A percentile compares a stretch with the other conserved stretches of the same genome.
These are phyloP conservation scores for Mycena galopus DNA, from an alignment of 768 basidiomycete species.

Conservation along the genomic window DNA sequence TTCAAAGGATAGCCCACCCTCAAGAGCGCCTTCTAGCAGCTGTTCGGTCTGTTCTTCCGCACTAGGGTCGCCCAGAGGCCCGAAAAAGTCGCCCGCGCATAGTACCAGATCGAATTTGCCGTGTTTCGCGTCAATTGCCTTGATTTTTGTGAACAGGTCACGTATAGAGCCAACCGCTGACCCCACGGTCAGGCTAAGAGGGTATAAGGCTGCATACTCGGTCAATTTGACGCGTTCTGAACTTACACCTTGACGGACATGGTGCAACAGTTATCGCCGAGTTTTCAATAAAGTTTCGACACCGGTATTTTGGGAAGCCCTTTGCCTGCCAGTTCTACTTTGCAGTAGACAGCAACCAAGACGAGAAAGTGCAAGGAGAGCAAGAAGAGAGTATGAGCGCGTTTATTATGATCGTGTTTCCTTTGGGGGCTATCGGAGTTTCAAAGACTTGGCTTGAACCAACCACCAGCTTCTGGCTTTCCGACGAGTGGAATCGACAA, in stretches of 20 bases:
- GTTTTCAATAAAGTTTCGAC: too few relatives aligned
- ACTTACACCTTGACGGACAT: constrained; percentile 56
- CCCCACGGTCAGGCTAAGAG: constrained; percentile 77
- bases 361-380: too few relatives aligned
- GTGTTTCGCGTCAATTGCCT: constrained; percentile 89
- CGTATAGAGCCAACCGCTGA: constrained; percentile 81
- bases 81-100: constrained; percentile 90
- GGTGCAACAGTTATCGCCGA: too few relatives aligned
- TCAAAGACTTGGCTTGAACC: constrained; percentile 4
- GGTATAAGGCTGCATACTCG: constrained; percentile 19
- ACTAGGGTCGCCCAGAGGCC: constrained; percentile 55
- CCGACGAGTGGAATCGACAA: background rate
- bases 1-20: constrained; percentile 59
- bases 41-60: constrained; percentile 65
- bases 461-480: background rate
- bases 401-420: background rate
- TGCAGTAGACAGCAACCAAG: too few relatives aligned
- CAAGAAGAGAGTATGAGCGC: background rate
- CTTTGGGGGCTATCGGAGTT: background rate
- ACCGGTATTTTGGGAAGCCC: too few relatives aligned
- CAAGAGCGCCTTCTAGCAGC: constrained; percentile 75
- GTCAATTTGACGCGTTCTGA: constrained; percentile 6
- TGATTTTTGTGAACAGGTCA: constrained; percentile 85
- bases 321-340: too few relatives aligned
- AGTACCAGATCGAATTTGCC: constrained; percentile 91